phyloP scores from a whole-genome alignment of 495 filamentous ascomycete species.

The Penicillium antarcticum region DNA sequence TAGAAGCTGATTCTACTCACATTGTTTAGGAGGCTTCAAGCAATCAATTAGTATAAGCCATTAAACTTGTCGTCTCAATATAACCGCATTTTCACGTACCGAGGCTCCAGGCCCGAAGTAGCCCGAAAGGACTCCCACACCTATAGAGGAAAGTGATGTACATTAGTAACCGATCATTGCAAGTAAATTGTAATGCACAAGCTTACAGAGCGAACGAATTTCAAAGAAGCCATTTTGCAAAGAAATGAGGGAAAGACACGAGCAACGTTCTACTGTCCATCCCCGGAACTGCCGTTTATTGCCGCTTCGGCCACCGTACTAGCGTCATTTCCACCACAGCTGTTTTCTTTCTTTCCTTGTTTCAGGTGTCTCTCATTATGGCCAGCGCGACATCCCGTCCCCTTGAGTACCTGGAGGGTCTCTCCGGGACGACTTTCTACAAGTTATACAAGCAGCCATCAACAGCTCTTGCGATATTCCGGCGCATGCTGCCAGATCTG shows the following conservation, averaged over 20 bases:
- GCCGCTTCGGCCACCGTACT: conserved; percentile 32
- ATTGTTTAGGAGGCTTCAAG: conserved; percentile 39
- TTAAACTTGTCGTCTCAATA: background rate
- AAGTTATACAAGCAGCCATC: conserved; percentile 94
- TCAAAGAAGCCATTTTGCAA: conserved; percentile 51
- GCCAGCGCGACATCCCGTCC: conserved; percentile 62
- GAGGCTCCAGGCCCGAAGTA: conserved; percentile 82
- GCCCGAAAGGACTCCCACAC: conserved; percentile 79
- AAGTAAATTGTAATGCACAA: too few relatives aligned
- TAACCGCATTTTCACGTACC: conserved; percentile 46
- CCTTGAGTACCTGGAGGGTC: conserved; percentile 85
- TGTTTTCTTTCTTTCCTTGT: conserved; percentile 18
- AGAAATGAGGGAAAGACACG: background rate
- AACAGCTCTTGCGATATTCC: conserved; percentile 90
- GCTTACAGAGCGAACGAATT: conserved; percentile 61
- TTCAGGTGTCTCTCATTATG: conserved; percentile 48
- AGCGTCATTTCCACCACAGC: conserved; percentile 13
- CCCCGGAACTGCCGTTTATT: conserved; percentile 34
- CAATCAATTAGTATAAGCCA: background rate
- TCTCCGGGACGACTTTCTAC: conserved; percentile 81
- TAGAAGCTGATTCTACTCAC: conserved; percentile 14
- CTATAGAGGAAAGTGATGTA: conserved; percentile 33
- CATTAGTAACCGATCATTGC: background rate
- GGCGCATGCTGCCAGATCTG: conserved; percentile 91
- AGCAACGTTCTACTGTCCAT: conserved; percentile 3